Percentiles rank a stretch among this genome's conserved stretches.
phyloP scores from a whole-genome alignment of 106 monocot genomes.

The Narthecium ossifragum region DNA sequence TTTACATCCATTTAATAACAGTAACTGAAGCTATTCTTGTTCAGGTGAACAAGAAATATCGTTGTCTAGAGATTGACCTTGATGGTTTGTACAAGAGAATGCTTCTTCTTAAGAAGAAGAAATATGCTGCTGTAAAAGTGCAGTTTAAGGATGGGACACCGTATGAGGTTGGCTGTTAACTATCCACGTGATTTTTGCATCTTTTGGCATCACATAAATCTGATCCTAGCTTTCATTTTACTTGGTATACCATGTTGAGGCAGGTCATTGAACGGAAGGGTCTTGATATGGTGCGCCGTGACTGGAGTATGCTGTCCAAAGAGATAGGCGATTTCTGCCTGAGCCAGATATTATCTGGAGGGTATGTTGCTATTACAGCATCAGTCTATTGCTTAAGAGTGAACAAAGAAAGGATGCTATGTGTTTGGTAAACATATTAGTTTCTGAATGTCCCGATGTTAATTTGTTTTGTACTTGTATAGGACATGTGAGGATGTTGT shows the following conservation, averaged over 20 bases:
- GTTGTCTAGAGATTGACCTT: slow-evolving; percentile 94
- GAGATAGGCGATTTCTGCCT: slow-evolving; percentile 89
- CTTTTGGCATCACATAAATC: not conserved
- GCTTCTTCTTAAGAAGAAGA: slow-evolving; percentile 99
- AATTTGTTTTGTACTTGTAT: slow-evolving; percentile 1
- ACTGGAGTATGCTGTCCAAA: slow-evolving; percentile 92
- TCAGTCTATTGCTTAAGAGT: not conserved
- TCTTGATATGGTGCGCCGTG: slow-evolving; percentile 94
- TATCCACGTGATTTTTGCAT: not conserved
- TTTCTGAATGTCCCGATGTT: too few species aligned
- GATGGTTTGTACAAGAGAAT: slow-evolving; percentile 97
- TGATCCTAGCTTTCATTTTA: not conserved
- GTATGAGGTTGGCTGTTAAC: slow-evolving; percentile 48
- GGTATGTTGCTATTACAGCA: slow-evolving; percentile 34
- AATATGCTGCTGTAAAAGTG: slow-evolving; percentile 96
- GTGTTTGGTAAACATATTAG: not conserved
- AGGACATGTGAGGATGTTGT: slow-evolving; percentile 88
- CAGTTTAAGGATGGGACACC: slow-evolving; percentile 62
- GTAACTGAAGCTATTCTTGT: not conserved
- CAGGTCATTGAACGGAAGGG: slow-evolving; percentile 93
- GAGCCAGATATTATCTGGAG: slow-evolving; percentile 70
- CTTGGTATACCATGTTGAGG: slow-evolving; percentile 11
- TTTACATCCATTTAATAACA: not conserved
- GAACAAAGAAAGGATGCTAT: too few species aligned
- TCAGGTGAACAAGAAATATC: slow-evolving; percentile 96